Percentiles rank a stretch among this genome's conserved stretches.
Conservation (phyloP, 176 grass and related monocot genomes). For the Miscanthus lutarioriparius region DNA sequence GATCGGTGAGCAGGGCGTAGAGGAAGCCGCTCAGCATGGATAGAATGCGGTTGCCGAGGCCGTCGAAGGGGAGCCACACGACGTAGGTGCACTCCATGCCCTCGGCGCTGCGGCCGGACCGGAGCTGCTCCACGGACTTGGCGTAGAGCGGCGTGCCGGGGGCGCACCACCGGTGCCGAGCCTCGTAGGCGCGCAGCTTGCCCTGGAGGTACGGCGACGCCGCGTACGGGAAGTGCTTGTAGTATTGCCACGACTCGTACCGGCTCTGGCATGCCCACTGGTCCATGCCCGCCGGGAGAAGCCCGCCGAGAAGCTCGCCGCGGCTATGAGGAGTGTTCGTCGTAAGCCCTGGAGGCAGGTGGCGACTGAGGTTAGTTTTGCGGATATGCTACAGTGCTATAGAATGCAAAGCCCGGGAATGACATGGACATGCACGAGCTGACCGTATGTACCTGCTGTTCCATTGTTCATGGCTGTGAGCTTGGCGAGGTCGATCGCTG, state of each 20-base stretch:
- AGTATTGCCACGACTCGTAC: constrained; percentile 20
- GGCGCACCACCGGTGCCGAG: constrained; percentile 46
- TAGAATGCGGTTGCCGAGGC: constrained; percentile 62
- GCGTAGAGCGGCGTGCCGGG: constrained; percentile 51
- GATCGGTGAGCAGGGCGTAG: constrained; percentile 57
- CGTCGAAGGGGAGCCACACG: constrained; percentile 49
- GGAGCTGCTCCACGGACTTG: constrained; percentile 39
- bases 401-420: no score
- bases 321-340: no score
- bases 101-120: constrained; percentile 8
- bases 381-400: no score
- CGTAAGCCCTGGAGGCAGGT: no score
- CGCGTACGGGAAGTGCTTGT: constrained; percentile 28
- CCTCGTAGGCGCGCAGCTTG: constrained; percentile 61
- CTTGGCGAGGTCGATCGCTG: background rate
- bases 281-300: constrained; percentile 30
- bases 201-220: constrained; percentile 42
- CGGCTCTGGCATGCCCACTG: constrained; percentile 45
- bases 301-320: constrained; percentile 46
- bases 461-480: background rate
- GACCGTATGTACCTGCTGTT: background rate
- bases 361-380: no score
- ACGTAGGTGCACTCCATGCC: constrained; percentile 48
- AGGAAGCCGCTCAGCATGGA: constrained; percentile 45
- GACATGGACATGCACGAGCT: no score